Conservation (phyloP, 805 yeast species). For the Kazachstania martiniae region DNA sequence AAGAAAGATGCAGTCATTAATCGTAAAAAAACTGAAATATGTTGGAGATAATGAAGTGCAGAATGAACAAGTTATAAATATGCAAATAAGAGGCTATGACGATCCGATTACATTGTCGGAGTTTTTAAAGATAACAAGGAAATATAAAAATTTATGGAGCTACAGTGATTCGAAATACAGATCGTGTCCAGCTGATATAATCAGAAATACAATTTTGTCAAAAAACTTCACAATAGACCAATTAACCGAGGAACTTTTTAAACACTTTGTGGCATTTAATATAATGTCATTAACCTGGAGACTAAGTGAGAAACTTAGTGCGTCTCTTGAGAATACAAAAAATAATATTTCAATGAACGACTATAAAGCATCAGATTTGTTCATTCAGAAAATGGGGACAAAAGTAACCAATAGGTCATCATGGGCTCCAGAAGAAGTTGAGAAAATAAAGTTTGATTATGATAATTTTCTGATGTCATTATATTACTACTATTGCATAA, state of each 20-base stretch:
- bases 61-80: no score
- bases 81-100: no score
- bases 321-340: not conserved
- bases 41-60: no score
- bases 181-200: conserved; percentile 18
- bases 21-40: no score
- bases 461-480: conserved; percentile 13
- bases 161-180: conserved; percentile 3
- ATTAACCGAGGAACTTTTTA: conserved; percentile 16
- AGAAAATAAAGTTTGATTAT: conserved; percentile 7
- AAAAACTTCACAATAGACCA: conserved; percentile 5
- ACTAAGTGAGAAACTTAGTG: conserved; percentile 3
- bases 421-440: conserved; percentile 6
- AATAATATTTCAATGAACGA: not conserved
- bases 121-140: conserved; percentile 3
- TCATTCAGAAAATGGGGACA: no score
- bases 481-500: conserved; percentile 7
- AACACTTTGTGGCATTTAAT: conserved; percentile 12
- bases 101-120: conserved; percentile 4
- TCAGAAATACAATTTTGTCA: conserved; percentile 14
- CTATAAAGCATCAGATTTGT: conserved; percentile 14
- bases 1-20: not conserved
- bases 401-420: no score
- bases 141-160: conserved; percentile 10
- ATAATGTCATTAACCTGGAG: conserved; percentile 8